Evolutionary conservation across 345 rosid species (phyloP).

Genomic region (Trapa incisa): DNA sequence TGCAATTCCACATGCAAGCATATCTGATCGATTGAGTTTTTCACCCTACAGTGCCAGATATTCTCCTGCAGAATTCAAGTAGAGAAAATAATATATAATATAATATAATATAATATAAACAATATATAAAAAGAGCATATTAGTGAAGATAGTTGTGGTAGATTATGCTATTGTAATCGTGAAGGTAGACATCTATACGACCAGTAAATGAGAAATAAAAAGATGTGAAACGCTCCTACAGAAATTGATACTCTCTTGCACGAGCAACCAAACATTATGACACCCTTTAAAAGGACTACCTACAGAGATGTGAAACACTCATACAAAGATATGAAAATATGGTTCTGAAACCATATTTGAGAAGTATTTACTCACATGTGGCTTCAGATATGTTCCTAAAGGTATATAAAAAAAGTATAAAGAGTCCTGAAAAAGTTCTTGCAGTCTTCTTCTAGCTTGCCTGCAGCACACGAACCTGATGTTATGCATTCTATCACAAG

Average conservation of each 20-base stretch:
- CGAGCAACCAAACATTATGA: slow-evolving; percentile 94
- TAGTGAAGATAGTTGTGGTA: background rate
- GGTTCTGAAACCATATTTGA: background rate
- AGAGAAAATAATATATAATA: background rate
- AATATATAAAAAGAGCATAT: background rate
- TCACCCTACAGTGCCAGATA: slow-evolving; percentile 77
- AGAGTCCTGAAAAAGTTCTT: slow-evolving; percentile 38
- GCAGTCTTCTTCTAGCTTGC: slow-evolving; percentile 30
- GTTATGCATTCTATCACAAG: background rate
- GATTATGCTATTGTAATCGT: background rate
- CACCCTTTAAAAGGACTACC: slow-evolving; percentile 82
- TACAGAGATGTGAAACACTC: slow-evolving; percentile 12
- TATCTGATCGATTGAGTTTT: slow-evolving; percentile 76
- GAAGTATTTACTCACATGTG: slow-evolving; percentile 36
- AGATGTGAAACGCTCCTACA: slow-evolving; percentile 35
- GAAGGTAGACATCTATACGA: slow-evolving; percentile 45
- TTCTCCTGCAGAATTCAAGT: slow-evolving; percentile 47
- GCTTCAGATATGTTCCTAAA: slow-evolving; percentile 65
- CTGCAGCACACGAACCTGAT: slow-evolving; percentile 22
- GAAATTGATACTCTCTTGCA: slow-evolving; percentile 92
- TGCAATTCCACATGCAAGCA: slow-evolving; percentile 83
- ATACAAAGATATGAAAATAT: no score
- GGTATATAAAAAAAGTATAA: slow-evolving; percentile 42
- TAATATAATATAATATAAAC: background rate
- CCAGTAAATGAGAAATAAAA: slow-evolving; percentile 77